phyloP scores from a whole-genome alignment of 2,329 filamentous ascomycete species.

The Thelonectria rubi region DNA sequence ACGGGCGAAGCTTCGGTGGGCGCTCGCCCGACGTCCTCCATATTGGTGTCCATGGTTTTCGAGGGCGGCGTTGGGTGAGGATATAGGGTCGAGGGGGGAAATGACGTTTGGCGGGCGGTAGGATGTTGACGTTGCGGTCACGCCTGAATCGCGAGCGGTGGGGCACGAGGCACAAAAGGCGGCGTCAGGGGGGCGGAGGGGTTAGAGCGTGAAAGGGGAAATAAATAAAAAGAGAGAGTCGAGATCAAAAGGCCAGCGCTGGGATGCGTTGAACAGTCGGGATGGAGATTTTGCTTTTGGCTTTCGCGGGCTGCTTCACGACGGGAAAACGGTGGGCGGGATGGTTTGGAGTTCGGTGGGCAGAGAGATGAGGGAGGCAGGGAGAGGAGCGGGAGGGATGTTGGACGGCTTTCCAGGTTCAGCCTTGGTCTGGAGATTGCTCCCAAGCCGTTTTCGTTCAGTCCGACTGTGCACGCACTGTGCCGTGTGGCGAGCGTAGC shows the following conservation, averaged over 20 bases:
- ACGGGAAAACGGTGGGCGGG: slow-evolving; percentile 12
- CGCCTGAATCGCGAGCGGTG: slow-evolving; percentile 44
- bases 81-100: slow-evolving; percentile 29
- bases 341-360: slow-evolving; percentile 14
- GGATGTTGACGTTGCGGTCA: slow-evolving; percentile 46
- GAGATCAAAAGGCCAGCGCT: slow-evolving; percentile 7
- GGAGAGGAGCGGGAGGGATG: slow-evolving; percentile 22
- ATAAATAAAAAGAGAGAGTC: neutral
- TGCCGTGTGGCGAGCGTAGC: slow-evolving; percentile 31
- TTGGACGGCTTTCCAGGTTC: slow-evolving; percentile 23
- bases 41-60: slow-evolving; percentile 87
- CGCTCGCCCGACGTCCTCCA: slow-evolving; percentile 95
- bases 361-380: slow-evolving; percentile 22
- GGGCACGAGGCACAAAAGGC: slow-evolving; percentile 44
- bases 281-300: neutral
- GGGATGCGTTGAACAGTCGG: slow-evolving; percentile 10
- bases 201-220: slow-evolving; percentile 22
- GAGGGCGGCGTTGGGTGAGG: slow-evolving; percentile 21
- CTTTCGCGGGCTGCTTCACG: slow-evolving; percentile 1
- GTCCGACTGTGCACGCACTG: slow-evolving; percentile 18
- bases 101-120: slow-evolving; percentile 38
- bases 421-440: slow-evolving; percentile 33
- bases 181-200: slow-evolving; percentile 36
- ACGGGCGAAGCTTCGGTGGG: slow-evolving; percentile 80
- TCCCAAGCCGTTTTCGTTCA: slow-evolving; percentile 23